Base-by-base conservation (phyloP, 305 asterid species). In the Fraxinus nigra region DNA sequence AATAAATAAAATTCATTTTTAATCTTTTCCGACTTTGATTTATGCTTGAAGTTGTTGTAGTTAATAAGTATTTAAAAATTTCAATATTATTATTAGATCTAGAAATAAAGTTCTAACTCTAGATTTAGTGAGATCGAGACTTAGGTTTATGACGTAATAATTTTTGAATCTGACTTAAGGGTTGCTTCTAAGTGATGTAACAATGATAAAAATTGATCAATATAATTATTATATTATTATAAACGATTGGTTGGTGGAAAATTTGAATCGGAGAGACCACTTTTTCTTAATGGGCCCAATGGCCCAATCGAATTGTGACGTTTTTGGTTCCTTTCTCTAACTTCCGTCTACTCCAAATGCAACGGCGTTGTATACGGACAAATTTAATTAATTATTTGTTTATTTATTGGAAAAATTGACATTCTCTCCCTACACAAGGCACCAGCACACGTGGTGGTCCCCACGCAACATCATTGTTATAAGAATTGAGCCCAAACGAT, bases 281-380 rank as follows among this genome's bases (percentile, higher is more conserved):
- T 5, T n/a, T 54, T 54, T n/a, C 65, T 54, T 54, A 54, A n/a
- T 6, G 65, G 24, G 61, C 1, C 59, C 59, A 14, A 3, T 3
- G 9, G 26, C 65, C 65, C 18, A 54, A 18, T n/a, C 26, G 3
- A 51, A 51, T 51, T 16, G 18, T 48, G 20, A n/a, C 65, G 26
- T 54, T 54, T 51, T 54, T 16, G 65, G 65, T 54, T 54, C 26
- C 65, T 54, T 54, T 54, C 6, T n/a, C 24, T 2, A 54, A n/a
- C 26, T 54, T 1, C 65, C 65, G 65, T 54, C 22, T n/a, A 6
- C 26, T 54, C 65, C 65, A n/a, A 54, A 16, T 54, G 65, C 65
- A 54, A 54, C 65, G 65, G 26, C 65, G 65, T 54, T 54, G 32
- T 10, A 63, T 78, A 32, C 79, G 51, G 77, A 78, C 79, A 89